Base-by-base conservation (phyloP, 495 filamentous ascomycete species). In the Tuber indicum region DNA sequence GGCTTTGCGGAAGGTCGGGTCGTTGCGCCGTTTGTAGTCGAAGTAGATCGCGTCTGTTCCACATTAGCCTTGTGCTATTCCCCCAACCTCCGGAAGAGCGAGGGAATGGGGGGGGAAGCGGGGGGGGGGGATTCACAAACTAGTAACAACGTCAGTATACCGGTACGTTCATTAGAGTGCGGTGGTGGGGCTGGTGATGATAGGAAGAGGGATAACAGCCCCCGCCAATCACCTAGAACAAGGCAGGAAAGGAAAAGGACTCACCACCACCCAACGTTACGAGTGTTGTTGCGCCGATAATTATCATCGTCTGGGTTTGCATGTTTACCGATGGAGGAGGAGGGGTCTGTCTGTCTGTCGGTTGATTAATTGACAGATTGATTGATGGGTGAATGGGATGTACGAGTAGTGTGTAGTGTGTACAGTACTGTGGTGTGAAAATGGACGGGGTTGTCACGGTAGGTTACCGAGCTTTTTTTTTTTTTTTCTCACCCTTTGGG, bases 11-110 rank as follows among this genome's bases (percentile, higher is more conserved):
- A 98, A 98, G 39, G 92, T 90, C 76, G 93, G 89, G 82, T 97
- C 91, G 83, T 89, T 91, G 81, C 96, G 92, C 81, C 96, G 90
- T 85, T 91, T 91, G 87, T 98, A 91, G 87, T 99, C 96, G 83
- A 99, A 99, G 88, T 97, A 99, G 75, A 93, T 86, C 75, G 93
- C 96, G 83, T 98, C 82, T 84, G 46, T 49, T n/a, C 17, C 23
- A 39, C 47, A 72, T 75, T 73, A 81, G 76, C 36, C 46, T 91
- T 82, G 88, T 89, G 90, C 75, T 43, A 78, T 74, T 47, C 72
- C 49, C 72, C 39, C 14, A 41, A 62, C 42, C 19, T 46, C 62
- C 26, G 32, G 44, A 42, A 17, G 12, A 52, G 71, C 49, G 70
- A 23, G 71, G 77, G 76, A 17, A 62, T 42, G 77, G 36, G 58